A percentile compares a stretch with the other conserved stretches of the same genome.
phyloP scores from a whole-genome alignment of 2,329 filamentous ascomycete genomes.

The Macroventuria anomochaeta region DNA sequence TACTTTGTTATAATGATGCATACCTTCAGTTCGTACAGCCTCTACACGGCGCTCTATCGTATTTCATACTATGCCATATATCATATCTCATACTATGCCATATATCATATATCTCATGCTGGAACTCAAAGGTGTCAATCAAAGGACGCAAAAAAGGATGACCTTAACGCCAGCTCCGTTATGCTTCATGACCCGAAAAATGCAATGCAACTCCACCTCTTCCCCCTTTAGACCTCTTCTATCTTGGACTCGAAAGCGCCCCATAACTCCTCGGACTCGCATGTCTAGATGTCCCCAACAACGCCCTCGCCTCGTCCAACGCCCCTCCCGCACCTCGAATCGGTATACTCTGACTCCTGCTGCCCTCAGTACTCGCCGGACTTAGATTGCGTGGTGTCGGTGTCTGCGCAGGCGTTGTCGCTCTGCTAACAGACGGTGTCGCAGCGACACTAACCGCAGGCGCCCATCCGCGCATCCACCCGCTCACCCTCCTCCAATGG shows the following conservation, averaged over 20 bases:
- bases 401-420: conserved; percentile 35
- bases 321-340: conserved; percentile 32
- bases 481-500: conserved; percentile 65
- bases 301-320: conserved; percentile 46
- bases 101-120: too few species aligned
- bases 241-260: not conserved
- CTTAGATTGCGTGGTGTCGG: conserved; percentile 15
- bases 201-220: not conserved
- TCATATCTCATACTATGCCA: not conserved
- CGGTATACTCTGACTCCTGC: conserved; percentile 28
- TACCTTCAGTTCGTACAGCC: too few species aligned
- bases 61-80: not conserved
- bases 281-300: conserved; percentile 41
- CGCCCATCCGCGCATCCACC: conserved; percentile 72
- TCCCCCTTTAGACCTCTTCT: too few species aligned
- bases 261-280: conserved; percentile 47
- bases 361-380: conserved; percentile 5
- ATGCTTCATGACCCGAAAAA: not conserved
- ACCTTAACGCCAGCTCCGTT: not conserved
- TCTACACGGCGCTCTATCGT: not conserved
- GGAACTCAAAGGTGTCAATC: too few species aligned
- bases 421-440: conserved; percentile 40
- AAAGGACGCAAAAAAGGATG: too few species aligned
- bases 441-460: conserved; percentile 56
- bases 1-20: not conserved